Evolutionary conservation across 345 rosid genomes (phyloP).

Genomic region (sweet orange (Citrus sinensis)): DNA sequence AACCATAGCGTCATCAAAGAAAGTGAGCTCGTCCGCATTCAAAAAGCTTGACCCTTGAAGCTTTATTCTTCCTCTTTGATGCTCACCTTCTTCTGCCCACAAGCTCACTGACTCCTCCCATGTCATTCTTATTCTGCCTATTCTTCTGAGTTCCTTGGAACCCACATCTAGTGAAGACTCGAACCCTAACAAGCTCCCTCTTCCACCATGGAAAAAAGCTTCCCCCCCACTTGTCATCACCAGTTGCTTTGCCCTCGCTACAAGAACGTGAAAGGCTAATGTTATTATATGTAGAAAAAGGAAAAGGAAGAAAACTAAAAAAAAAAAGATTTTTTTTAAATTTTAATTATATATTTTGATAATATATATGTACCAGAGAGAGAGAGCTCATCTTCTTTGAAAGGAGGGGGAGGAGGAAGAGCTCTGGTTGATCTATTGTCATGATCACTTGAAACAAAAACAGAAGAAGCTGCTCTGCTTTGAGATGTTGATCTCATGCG

Average conservation of each 20-base stretch:
- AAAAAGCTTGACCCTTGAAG: slow-evolving; percentile 77
- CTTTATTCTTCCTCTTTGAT: slow-evolving; percentile 71
- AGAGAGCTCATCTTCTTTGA: slow-evolving; percentile 50
- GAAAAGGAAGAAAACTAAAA: not conserved
- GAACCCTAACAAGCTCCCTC: slow-evolving; percentile 49
- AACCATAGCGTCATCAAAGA: slow-evolving; percentile 81
- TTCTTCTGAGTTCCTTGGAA: slow-evolving; percentile 69
- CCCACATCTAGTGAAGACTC: slow-evolving; percentile 39
- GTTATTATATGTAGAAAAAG: too few relatives aligned
- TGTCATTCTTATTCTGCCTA: slow-evolving; percentile 84
- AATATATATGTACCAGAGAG: slow-evolving; percentile 29
- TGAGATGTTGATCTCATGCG: slow-evolving; percentile 57
- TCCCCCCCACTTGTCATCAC: slow-evolving; percentile 50
- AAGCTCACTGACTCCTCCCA: slow-evolving; percentile 97
- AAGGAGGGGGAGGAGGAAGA: slow-evolving; percentile 62
- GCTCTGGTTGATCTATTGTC: slow-evolving; percentile 16
- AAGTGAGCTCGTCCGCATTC: slow-evolving; percentile 81
- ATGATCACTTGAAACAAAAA: too few relatives aligned
- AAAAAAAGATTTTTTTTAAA: not conserved
- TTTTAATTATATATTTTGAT: not conserved
- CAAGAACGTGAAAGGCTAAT: not conserved
- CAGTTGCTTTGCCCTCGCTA: slow-evolving; percentile 67
- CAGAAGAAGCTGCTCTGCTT: slow-evolving; percentile 27
- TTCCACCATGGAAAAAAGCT: slow-evolving; percentile 28
- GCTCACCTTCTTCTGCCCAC: slow-evolving; percentile 96